phyloP scores from a whole-genome alignment of 768 basidiomycete species.

The Lactifluus echinatus region DNA sequence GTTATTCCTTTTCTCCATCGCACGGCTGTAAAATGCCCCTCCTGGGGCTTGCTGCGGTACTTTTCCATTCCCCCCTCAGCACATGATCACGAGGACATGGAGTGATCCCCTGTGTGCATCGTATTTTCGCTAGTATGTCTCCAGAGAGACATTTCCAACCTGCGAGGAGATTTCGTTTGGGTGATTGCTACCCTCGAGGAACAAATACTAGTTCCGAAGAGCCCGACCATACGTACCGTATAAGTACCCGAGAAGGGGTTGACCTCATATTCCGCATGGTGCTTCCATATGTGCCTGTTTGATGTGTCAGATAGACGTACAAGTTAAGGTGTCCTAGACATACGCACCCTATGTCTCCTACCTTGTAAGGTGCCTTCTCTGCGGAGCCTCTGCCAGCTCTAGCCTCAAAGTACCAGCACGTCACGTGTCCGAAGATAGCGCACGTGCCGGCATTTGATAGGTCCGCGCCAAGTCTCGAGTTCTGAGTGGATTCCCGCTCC shows the following conservation, averaged over 20 bases:
- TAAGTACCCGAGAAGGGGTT: slow-evolving; percentile 4
- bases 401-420: neutral
- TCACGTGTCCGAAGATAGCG: slow-evolving; percentile 10
- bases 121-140: neutral
- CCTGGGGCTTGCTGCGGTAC: neutral
- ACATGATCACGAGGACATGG: neutral
- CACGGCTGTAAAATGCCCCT: neutral
- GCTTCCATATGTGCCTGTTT: slow-evolving; percentile 18
- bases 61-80: neutral
- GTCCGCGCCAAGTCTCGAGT: neutral
- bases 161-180: neutral
- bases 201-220: neutral
- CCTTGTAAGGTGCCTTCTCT: too few species aligned
- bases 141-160: neutral
- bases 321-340: slow-evolving; percentile 4
- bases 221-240: slow-evolving; percentile 10
- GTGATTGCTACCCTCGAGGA: neutral
- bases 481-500: too few species aligned
- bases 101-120: neutral
- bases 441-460: slow-evolving; percentile 3
- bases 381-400: neutral
- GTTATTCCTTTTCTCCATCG: neutral
- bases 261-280: slow-evolving; percentile 20
- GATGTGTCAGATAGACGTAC: slow-evolving; percentile 21
- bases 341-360: too few species aligned